Evolutionary conservation across 2,329 filamentous ascomycete genomes (phyloP).

Genomic region (Cladophialophora carrionii): DNA sequence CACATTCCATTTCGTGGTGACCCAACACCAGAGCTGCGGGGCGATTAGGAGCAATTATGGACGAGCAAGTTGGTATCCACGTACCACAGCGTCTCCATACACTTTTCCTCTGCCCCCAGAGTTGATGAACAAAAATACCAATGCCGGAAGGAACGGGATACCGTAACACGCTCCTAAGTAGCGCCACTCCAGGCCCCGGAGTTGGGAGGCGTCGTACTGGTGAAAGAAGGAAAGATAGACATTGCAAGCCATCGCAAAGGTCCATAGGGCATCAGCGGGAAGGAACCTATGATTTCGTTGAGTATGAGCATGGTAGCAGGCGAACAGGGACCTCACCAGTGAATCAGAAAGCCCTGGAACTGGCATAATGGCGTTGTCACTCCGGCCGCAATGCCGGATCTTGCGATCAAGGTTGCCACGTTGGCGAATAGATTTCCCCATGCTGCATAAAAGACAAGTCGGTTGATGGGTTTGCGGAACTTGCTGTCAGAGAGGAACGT

Average conservation of each 20-base stretch:
- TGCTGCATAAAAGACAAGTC: conserved; percentile 80
- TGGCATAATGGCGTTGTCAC: conserved; percentile 66
- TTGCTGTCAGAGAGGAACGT: conserved; percentile 70
- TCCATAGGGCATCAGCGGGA: conserved; percentile 76
- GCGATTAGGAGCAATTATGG: neutral
- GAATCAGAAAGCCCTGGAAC: conserved; percentile 77
- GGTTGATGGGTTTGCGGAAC: conserved; percentile 86
- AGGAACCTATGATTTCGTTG: conserved; percentile 63
- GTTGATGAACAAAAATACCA: conserved; percentile 68
- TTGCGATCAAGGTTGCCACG: conserved; percentile 73
- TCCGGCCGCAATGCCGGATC: conserved; percentile 58
- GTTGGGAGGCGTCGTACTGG: conserved; percentile 67
- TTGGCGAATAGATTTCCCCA: conserved; percentile 80
- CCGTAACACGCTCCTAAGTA: conserved; percentile 75
- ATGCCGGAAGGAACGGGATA: conserved; percentile 68
- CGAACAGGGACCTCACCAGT: conserved; percentile 64
- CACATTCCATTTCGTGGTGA: conserved; percentile 67
- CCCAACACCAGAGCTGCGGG: conserved; percentile 75
- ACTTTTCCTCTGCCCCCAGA: conserved; percentile 59
- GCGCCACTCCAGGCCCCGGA: conserved; percentile 70
- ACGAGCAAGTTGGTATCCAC: conserved; percentile 27
- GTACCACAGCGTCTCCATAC: conserved; percentile 71
- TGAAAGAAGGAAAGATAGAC: conserved; percentile 80
- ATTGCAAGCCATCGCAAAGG: conserved; percentile 79
- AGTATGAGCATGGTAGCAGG: neutral